Evolutionary conservation across 768 basidiomycete species (phyloP), one percentile per base, ranked within the genome.

Genomic region (Exsudoporus frostii): DNA sequence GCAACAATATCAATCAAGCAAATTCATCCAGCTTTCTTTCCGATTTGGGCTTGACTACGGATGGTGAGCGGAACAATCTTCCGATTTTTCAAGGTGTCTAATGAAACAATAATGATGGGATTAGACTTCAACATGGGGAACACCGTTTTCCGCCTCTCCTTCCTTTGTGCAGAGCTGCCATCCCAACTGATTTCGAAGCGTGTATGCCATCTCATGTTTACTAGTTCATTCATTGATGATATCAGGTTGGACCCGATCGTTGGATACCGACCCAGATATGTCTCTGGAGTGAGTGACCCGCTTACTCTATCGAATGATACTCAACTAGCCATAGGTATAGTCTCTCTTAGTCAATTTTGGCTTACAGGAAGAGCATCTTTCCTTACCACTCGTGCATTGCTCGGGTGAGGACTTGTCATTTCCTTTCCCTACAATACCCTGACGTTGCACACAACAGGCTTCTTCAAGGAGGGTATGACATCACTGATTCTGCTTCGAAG

Each of bases 181-280:
- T 84, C 83, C 11, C 83, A 85, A 51, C 68, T 85, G 14, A 67
- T 85, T 38, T 83, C 81, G 1, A 86, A 86, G 65, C 73, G 77
- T 13, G 76, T 84, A 39, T 41, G 74, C 63, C 1, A 15, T 11
- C 9, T 14, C 22, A 20, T 45, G 4, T 7, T 6, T 15, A n/a
- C 11, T 43, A 19, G 30, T 32, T 33, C 38, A 2, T 34, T 11
- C n/a, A 30, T 20, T 58, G 45, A 50, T 19, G 15, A 17, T 30
- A 45, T 39, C 24, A 81, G 78, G 56, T 83, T 36, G 83, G 84
- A 3, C 83, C 83, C 4, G 84, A 86, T 64, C 76, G 79, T 24
- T 85, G 81, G 82, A 82, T 83, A 65, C 81, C 82, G 6, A 76
- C 73, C 1, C 81, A 83, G 62, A 80, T 83, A 70, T 78, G 76